Evolutionary conservation across 805 yeast genomes (phyloP), one percentile per base, ranked within the genome.

Genomic region (Priceomyces melissophilus): DNA sequence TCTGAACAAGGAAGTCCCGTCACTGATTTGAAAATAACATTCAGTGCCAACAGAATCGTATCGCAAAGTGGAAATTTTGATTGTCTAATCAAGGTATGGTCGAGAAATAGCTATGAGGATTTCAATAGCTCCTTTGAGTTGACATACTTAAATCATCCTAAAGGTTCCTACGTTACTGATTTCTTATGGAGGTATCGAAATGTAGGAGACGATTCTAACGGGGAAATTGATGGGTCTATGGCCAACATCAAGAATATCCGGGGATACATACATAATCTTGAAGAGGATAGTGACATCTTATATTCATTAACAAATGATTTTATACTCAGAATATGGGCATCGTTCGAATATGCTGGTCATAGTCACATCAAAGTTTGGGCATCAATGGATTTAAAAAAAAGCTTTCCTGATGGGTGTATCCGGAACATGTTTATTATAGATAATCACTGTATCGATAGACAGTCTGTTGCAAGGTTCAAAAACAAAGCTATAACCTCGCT

Each of bases 21-120:
- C 1, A 75, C 74, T 46, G 50, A 65, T 36, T 75, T 81, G 3
- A 66, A 70, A 25, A 75, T 86, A 16, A 78, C 95, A 0, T 79
- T 77, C n/a, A 84, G 85, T 47, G 78, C 88, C 0, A 73, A 75
- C 38, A 69, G 81, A 33, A 78, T 89, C 14, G 50, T 63, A 15
- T 84, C 89, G 7, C 74, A 83, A 37, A 71, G 76, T 30, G 81
- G 85, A 0, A 67, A 65, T 31, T 77, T 73, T 55, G 96, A 87
- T 57, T 69, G 70, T 28, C 65, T 84, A 10, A 80, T 87, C 23
- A 87, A 87, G 54, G 69, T 87, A 2, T 90, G 96, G 96, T 72
- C 81, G 40, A 67, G 96, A 38, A 69, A 80, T 6, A 75, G 84
- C 6, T 86, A 81, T 53, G 88, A 84, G 27, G 73, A 75, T 20